These are phyloP conservation scores for Withania somnifera DNA, from an alignment of 305 asterid species.

Conservation along the genomic window DNA sequence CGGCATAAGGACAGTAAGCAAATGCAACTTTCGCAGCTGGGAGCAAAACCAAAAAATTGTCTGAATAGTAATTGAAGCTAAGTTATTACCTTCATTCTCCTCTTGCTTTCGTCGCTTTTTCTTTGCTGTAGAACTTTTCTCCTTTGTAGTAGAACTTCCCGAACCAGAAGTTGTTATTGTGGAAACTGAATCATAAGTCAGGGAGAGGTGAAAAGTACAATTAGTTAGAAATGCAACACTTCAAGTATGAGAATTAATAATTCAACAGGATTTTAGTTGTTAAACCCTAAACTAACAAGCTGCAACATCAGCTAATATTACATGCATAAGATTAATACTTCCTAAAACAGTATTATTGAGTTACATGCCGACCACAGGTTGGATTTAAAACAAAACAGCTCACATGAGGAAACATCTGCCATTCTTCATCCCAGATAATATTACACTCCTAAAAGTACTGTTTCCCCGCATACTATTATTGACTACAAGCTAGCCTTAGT, in stretches of 20 bases:
- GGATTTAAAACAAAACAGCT: background rate
- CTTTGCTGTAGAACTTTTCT: conserved; percentile 36
- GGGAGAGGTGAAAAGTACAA: background rate
- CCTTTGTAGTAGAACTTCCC: conserved; percentile 29
- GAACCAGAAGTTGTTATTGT: conserved; percentile 1
- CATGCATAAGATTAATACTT: background rate
- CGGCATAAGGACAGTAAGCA: background rate
- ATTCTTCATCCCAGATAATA: background rate
- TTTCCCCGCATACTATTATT: background rate
- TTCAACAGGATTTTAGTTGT: background rate
- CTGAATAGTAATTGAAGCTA: background rate
- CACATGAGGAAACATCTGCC: background rate
- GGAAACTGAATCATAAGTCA: background rate
- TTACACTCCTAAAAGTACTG: background rate
- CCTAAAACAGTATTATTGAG: background rate
- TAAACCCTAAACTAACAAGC: background rate
- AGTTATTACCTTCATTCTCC: conserved; percentile 51
- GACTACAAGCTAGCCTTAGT: background rate
- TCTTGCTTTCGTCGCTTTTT: conserved; percentile 48
- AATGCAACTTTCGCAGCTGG: background rate
- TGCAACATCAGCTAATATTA: background rate
- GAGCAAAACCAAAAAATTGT: background rate
- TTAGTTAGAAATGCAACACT: background rate
- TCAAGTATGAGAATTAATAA: background rate
- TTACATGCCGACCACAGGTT: background rate